These are phyloP conservation scores for Lactarius trivialis DNA, from an alignment of 768 basidiomycete species.

Conservation along the genomic window DNA sequence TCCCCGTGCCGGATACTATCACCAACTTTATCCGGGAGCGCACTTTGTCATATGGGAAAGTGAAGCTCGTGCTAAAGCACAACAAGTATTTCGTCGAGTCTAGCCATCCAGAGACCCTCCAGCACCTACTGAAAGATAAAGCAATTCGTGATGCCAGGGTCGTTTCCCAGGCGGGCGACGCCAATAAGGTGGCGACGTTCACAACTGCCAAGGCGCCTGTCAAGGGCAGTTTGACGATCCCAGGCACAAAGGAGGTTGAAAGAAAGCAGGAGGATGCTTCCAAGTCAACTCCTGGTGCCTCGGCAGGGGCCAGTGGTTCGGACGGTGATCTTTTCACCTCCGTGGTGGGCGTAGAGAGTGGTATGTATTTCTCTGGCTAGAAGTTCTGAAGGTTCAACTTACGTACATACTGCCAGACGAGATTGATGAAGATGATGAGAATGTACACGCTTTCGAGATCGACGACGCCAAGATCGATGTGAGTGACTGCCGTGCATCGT, in stretches of 20 bases:
- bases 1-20: conserved; percentile 87
- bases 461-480: conserved; percentile 91
- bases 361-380: conserved; percentile 37
- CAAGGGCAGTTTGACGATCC: conserved; percentile 77
- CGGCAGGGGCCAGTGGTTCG: conserved; percentile 28
- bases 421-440: conserved; percentile 95
- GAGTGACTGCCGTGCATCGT: conserved; percentile 24
- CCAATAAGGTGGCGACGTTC: conserved; percentile 69
- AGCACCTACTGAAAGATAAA: conserved; percentile 79
- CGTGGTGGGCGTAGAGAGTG: conserved; percentile 90
- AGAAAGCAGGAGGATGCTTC: conserved; percentile 62
- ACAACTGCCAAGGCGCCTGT: conserved; percentile 78
- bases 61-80: conserved; percentile 95
- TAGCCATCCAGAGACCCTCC: conserved; percentile 87
- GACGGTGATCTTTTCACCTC: conserved; percentile 88
- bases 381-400: conserved; percentile 1
- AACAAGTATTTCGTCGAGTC: conserved; percentile 98
- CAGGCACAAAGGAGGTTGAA: conserved; percentile 70
- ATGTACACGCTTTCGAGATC: conserved; percentile 96
- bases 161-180: conserved; percentile 60
- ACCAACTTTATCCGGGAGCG: conserved; percentile 84
- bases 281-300: conserved; percentile 29
- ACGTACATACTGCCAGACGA: conserved; percentile 55
- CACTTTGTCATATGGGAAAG: conserved; percentile 95
- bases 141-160: conserved; percentile 82